Percentiles rank a stretch among this genome's conserved stretches.
phyloP scores from a whole-genome alignment of 1,139 yeast genomes.

The Candida sp. region DNA sequence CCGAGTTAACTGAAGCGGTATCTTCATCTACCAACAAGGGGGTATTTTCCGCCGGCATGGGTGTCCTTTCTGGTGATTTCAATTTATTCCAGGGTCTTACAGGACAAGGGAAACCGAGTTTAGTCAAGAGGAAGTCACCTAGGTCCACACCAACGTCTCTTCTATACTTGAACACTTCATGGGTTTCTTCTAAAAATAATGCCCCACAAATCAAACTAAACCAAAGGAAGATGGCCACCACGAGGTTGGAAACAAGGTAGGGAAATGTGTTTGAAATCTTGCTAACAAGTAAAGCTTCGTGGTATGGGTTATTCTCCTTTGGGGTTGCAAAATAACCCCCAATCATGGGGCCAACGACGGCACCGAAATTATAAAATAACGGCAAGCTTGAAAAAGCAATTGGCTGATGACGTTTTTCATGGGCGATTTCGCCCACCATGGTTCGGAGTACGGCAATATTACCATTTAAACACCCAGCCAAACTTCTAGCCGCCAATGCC shows the following conservation, averaged over 20 bases:
- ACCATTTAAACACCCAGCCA: conserved; percentile 59
- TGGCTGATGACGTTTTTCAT: conserved; percentile 55
- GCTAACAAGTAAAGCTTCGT: conserved; percentile 8
- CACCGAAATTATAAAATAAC: conserved; percentile 55
- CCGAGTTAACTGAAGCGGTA: conserved; percentile 7
- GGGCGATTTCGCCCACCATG: conserved; percentile 56
- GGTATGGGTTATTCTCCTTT: conserved; percentile 8
- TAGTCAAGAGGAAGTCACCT: conserved; percentile 43
- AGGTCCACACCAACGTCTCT: conserved; percentile 50
- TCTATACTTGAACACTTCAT: conserved; percentile 33
- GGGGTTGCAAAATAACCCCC: conserved; percentile 44
- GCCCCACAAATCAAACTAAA: conserved; percentile 36
- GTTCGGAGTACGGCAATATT: conserved; percentile 62
- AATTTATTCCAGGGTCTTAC: conserved; percentile 29
- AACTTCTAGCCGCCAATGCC: conserved; percentile 49
- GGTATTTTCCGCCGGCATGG: neutral
- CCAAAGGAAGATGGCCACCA: conserved; percentile 43
- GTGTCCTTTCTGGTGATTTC: neutral
- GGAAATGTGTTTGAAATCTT: conserved; percentile 43
- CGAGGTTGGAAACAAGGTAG: conserved; percentile 58
- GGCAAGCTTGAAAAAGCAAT: conserved; percentile 61
- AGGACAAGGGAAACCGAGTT: conserved; percentile 28
- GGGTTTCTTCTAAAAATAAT: conserved; percentile 61
- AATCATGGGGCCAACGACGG: conserved; percentile 45
- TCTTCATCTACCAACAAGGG: conserved; percentile 5